phyloP scores from a whole-genome alignment of 2,329 filamentous ascomycete species.

The Pyrenochaeta sp. region DNA sequence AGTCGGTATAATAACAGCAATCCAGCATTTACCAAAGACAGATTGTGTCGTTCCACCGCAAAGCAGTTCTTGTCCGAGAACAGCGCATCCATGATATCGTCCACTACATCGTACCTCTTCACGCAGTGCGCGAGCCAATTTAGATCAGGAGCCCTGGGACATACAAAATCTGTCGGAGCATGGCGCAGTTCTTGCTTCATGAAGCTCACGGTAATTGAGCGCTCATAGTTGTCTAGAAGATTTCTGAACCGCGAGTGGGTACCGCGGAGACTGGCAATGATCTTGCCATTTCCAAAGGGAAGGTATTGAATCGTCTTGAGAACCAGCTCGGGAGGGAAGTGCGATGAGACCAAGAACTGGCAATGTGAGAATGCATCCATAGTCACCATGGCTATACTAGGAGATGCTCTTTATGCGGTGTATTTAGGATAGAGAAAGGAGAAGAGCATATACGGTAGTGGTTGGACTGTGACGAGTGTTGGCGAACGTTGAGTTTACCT shows the following conservation, averaged over 20 bases:
- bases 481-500: neutral
- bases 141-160: conserved; percentile 15
- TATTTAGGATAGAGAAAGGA: too few relatives aligned
- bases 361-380: neutral
- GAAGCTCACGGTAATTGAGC: conserved; percentile 33
- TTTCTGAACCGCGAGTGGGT: conserved; percentile 27
- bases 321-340: conserved; percentile 40
- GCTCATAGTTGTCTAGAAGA: conserved; percentile 34
- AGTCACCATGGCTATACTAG: conserved; percentile 24
- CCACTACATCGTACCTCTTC: conserved; percentile 37
- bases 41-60: conserved; percentile 33
- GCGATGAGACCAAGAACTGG: conserved; percentile 20
- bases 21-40: conserved; percentile 35
- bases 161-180: conserved; percentile 37
- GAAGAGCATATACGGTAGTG: too few relatives aligned
- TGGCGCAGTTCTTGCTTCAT: conserved; percentile 37
- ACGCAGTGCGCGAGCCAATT: conserved; percentile 41
- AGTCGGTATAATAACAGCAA: conserved; percentile 38
- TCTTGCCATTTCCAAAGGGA: conserved; percentile 31
- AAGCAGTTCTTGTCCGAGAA: conserved; percentile 36
- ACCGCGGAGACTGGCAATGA: conserved; percentile 23
- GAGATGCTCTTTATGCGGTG: neutral
- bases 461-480: neutral
- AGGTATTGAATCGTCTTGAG: conserved; percentile 36
- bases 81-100: conserved; percentile 42